Conservation (phyloP, 495 filamentous ascomycete species). For the Penicillium pancosmium region DNA sequence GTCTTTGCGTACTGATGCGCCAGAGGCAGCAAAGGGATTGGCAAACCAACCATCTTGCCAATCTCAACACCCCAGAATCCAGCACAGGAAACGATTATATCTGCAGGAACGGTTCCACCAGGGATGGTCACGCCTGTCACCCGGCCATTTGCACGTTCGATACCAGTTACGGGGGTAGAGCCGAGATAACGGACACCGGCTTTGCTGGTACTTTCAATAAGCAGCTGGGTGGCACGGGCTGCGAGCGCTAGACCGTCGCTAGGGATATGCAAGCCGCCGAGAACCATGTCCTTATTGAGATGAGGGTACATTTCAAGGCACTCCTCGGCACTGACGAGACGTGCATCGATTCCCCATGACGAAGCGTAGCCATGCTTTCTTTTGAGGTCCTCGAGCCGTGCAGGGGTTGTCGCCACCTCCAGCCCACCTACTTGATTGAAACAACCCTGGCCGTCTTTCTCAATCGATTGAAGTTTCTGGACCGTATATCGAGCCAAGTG, state of each 20-base stretch:
- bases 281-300: conserved; percentile 46
- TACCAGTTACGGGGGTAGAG: conserved; percentile 48
- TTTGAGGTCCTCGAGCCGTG: conserved; percentile 52
- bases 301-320: conserved; percentile 47
- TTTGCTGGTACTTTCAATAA: conserved; percentile 48
- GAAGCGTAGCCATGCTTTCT: conserved; percentile 52
- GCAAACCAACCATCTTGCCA: conserved; percentile 52
- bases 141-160: conserved; percentile 32
- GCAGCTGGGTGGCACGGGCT: conserved; percentile 50
- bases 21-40: conserved; percentile 52
- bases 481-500: conserved; percentile 51
- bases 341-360: conserved; percentile 51
- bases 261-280: conserved; percentile 53
- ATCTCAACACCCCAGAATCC: conserved; percentile 59
- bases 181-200: conserved; percentile 52
- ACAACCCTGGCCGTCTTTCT: conserved; percentile 43
- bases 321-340: conserved; percentile 44
- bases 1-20: conserved; percentile 58
- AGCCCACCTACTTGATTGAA: conserved; percentile 56
- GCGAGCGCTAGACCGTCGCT: conserved; percentile 54
- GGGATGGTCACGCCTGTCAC: conserved; percentile 51
- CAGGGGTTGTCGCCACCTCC: conserved; percentile 53
- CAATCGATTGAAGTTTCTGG: conserved; percentile 47
- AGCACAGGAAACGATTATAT: conserved; percentile 54
- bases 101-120: conserved; percentile 42